Evolutionary conservation across 2,329 filamentous ascomycete genomes (phyloP).

Genomic region (Akanthomyces dipterigenus): DNA sequence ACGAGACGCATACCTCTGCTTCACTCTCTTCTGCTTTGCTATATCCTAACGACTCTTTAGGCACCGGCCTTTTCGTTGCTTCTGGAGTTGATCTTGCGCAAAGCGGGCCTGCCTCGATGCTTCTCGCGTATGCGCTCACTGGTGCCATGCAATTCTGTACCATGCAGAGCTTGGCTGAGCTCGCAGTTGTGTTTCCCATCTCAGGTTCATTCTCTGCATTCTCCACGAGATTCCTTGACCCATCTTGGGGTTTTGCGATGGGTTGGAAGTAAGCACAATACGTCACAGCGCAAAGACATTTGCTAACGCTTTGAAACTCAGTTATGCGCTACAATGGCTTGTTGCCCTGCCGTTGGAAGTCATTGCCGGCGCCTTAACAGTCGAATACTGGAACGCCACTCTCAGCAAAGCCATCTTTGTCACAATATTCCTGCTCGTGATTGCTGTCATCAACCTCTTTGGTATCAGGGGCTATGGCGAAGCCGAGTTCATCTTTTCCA

Average conservation of each 20-base stretch:
- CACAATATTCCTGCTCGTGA: constrained; percentile 40
- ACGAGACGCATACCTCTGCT: background rate
- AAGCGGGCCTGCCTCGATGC: constrained; percentile 10
- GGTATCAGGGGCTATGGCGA: constrained; percentile 42
- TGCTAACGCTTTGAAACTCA: background rate
- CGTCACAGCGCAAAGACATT: too few species aligned
- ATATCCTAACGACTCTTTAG: background rate
- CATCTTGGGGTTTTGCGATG: constrained; percentile 50
- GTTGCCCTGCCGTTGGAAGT: constrained; percentile 41
- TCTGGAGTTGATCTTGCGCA: constrained; percentile 8
- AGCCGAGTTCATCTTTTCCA: constrained; percentile 47
- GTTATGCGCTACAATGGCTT: constrained; percentile 35
- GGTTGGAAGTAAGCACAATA: constrained; percentile 39
- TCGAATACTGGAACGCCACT: constrained; percentile 42
- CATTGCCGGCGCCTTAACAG: constrained; percentile 42
- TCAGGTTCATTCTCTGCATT: constrained; percentile 55
- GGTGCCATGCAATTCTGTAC: constrained; percentile 12
- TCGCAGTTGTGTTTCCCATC: constrained; percentile 51
- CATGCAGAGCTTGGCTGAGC: constrained; percentile 39
- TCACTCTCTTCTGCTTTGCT: background rate
- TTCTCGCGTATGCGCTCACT: constrained; percentile 6
- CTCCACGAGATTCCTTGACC: constrained; percentile 52
- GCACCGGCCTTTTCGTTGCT: constrained; percentile 9
- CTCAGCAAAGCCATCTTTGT: constrained; percentile 43
- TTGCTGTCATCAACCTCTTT: constrained; percentile 44